phyloP scores from a whole-genome alignment of 78 protist species.

The Isochrysis galbana region DNA sequence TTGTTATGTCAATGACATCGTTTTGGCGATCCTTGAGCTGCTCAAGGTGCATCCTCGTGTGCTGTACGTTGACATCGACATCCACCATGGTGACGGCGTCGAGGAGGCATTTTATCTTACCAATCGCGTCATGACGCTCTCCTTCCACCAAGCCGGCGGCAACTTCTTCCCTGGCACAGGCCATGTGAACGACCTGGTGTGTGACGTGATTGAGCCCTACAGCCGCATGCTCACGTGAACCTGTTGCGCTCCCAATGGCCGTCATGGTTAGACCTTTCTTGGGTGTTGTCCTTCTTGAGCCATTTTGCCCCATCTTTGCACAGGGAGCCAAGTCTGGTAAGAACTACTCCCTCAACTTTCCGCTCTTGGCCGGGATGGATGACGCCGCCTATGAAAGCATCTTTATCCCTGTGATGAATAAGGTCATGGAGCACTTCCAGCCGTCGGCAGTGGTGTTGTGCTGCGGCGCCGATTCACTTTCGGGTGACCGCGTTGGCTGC shows the following conservation, averaged over 20 bases:
- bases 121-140: slow-evolving; percentile 74
- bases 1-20: slow-evolving; percentile 99
- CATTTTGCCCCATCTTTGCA: not conserved
- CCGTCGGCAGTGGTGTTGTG: slow-evolving; percentile 92
- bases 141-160: slow-evolving; percentile 92
- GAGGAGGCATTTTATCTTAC: slow-evolving; percentile 79
- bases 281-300: not conserved
- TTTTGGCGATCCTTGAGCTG: slow-evolving; percentile 93
- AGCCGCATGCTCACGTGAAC: slow-evolving; percentile 45
- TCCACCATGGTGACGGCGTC: slow-evolving; percentile 82
- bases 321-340: slow-evolving; percentile 87
- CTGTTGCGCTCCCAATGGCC: slow-evolving; percentile 48
- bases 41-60: slow-evolving; percentile 73
- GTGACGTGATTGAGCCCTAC: slow-evolving; percentile 50
- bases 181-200: slow-evolving; percentile 73
- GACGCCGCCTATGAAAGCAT: slow-evolving; percentile 80
- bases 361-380: slow-evolving; percentile 96
- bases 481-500: slow-evolving; percentile 95
- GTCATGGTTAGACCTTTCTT: slow-evolving; percentile 32
- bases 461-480: slow-evolving; percentile 98
- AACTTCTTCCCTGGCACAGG: slow-evolving; percentile 94
- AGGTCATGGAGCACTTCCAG: slow-evolving; percentile 76
- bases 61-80: slow-evolving; percentile 75
- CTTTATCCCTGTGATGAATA: slow-evolving; percentile 78
- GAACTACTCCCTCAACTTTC: slow-evolving; percentile 90